Percentiles rank a stretch among this genome's conserved stretches.
phyloP scores from a whole-genome alignment of 129 eudicot species.

The Artemisia argyi region DNA sequence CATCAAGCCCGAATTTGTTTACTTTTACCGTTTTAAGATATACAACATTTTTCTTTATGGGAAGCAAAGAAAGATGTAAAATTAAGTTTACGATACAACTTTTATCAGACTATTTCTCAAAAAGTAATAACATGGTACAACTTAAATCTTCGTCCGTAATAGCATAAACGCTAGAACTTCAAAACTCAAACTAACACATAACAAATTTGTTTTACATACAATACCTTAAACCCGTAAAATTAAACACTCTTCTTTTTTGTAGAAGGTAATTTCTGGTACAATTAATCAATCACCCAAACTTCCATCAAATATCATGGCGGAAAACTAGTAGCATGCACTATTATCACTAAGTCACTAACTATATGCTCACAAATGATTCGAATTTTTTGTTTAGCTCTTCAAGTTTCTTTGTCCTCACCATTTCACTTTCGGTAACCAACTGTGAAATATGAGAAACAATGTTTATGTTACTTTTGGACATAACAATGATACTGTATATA shows the following conservation, averaged over 20 bases:
- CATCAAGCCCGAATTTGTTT: not conserved
- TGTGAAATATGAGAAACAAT: constrained; percentile 9
- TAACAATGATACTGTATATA: not conserved
- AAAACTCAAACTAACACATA: not conserved
- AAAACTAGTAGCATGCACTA: not conserved
- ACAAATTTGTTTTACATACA: constrained; percentile 7
- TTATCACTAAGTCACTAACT: not conserved
- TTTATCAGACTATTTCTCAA: no score
- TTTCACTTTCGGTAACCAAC: constrained; percentile 83
- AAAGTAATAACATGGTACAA: no score
- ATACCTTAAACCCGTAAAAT: constrained; percentile 10
- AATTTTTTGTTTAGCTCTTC: constrained; percentile 73
- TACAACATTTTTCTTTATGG: not conserved
- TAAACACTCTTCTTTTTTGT: no score
- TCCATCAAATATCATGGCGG: no score
- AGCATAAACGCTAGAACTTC: no score
- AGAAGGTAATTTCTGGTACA: not conserved
- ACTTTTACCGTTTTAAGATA: no score
- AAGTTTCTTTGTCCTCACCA: constrained; percentile 63
- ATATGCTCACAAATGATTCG: constrained; percentile 8
- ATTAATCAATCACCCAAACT: not conserved
- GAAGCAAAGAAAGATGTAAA: no score
- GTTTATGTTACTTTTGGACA: not conserved
- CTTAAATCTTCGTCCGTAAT: no score
- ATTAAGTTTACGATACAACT: no score